Conservation (phyloP, 345 rosid species). For the Lepidium didymum region DNA sequence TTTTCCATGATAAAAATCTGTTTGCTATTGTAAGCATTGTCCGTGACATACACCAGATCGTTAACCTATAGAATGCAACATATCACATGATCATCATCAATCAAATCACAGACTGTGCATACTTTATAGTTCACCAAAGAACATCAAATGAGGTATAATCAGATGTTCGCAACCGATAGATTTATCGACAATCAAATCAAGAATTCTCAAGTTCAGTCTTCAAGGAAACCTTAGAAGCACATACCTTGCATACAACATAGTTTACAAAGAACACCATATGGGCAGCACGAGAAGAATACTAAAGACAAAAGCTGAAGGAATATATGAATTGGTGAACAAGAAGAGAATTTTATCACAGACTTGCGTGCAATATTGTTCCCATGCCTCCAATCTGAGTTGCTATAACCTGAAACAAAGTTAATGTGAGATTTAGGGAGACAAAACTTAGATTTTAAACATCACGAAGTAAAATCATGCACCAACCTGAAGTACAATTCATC, state of each 20-base stretch:
- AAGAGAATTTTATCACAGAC: not conserved
- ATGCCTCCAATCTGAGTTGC: constrained; percentile 80
- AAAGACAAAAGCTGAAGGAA: not conserved
- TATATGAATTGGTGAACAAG: not conserved
- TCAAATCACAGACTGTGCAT: not conserved
- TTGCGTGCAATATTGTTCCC: constrained; percentile 85
- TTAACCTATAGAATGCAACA: constrained; percentile 40
- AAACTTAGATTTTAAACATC: not conserved
- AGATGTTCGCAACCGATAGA: not conserved
- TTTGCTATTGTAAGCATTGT: constrained; percentile 49
- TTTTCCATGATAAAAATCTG: constrained; percentile 89
- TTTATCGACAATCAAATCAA: not conserved
- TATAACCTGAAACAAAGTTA: constrained; percentile 48
- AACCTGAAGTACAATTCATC: no score
- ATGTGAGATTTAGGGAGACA: constrained; percentile 5
- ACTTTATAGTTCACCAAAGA: not conserved
- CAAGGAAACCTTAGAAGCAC: not conserved
- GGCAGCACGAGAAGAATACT: no score
- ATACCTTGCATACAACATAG: constrained; percentile 61
- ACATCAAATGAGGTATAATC: not conserved
- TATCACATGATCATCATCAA: no score
- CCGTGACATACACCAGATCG: constrained; percentile 75
- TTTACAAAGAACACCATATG: constrained; percentile 10
- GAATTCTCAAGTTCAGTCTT: not conserved
- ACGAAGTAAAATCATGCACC: not conserved